Evolutionary conservation across 306 rosid genomes (phyloP).

Genomic region (Castanopsis chinensis): DNA sequence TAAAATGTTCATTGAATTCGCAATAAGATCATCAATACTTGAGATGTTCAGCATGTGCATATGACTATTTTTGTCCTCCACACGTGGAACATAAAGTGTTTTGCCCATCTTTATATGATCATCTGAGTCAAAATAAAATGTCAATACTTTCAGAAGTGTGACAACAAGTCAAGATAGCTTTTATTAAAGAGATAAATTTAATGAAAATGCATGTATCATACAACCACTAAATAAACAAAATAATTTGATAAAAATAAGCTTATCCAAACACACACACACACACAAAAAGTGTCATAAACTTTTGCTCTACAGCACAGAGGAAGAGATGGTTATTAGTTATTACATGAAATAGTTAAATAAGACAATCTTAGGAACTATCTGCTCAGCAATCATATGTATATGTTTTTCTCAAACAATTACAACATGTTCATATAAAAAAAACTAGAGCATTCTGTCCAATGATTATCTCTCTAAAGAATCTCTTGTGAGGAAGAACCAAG

Average conservation of each 20-base stretch:
- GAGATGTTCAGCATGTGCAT: conserved; percentile 88
- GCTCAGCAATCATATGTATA: background rate
- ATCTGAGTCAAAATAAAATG: conserved; percentile 31
- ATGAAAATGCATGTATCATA: background rate
- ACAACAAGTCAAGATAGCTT: background rate
- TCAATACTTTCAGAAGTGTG: background rate
- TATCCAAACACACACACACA: no score
- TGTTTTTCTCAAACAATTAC: background rate
- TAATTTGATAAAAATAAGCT: no score
- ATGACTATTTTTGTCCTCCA: conserved; percentile 91
- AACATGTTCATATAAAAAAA: background rate
- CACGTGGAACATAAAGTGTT: conserved; percentile 79
- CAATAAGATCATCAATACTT: conserved; percentile 73
- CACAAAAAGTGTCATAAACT: background rate
- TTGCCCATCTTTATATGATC: conserved; percentile 42
- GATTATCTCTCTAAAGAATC: background rate
- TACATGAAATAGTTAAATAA: background rate
- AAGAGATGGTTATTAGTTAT: background rate
- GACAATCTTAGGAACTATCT: background rate
- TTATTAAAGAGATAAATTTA: background rate
- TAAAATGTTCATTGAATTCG: conserved; percentile 86
- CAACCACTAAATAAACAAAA: background rate
- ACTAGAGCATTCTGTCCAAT: background rate
- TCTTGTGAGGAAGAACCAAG: background rate
- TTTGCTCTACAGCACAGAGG: background rate